Conservation (phyloP, 352 stramenopile species). For the Stramenopiles sp. region DNA sequence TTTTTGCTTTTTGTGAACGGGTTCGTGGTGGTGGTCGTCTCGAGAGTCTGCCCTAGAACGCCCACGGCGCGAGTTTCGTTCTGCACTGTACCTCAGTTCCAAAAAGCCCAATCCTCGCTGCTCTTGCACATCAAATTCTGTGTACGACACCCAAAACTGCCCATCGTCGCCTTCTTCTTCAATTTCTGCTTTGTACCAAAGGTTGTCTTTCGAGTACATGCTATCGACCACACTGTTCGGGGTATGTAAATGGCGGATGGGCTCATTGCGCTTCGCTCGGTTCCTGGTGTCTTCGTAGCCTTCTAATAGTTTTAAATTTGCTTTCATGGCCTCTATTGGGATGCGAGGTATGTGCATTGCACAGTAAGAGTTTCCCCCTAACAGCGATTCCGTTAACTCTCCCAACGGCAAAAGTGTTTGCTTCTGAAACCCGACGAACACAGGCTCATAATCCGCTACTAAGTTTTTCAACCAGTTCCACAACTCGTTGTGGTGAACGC, state of each 20-base stretch:
- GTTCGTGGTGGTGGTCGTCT: too few species aligned
- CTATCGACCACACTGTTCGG: not conserved
- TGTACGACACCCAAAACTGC: not conserved
- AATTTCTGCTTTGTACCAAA: not conserved
- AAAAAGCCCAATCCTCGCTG: conserved; percentile 9
- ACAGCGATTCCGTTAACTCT: not conserved
- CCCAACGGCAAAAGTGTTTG: not conserved
- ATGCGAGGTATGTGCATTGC: not conserved
- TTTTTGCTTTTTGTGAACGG: too few species aligned
- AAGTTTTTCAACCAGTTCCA: not conserved
- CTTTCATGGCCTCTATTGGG: conserved; percentile 1
- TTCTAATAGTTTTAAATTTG: conserved; percentile 8
- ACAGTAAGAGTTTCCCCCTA: not conserved
- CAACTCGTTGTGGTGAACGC: not conserved
- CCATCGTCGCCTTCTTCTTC: not conserved
- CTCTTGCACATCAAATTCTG: not conserved
- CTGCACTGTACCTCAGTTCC: too few species aligned
- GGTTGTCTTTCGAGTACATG: not conserved
- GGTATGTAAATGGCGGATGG: not conserved
- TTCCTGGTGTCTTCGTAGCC: not conserved
- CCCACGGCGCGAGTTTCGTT: too few species aligned
- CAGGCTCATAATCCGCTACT: not conserved
- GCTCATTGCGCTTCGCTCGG: conserved; percentile 11
- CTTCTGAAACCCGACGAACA: not conserved
- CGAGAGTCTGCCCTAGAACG: too few species aligned